Base-by-base conservation (phyloP, 805 yeast genomes). In the Kurtzmaniella cleridarum region DNA sequence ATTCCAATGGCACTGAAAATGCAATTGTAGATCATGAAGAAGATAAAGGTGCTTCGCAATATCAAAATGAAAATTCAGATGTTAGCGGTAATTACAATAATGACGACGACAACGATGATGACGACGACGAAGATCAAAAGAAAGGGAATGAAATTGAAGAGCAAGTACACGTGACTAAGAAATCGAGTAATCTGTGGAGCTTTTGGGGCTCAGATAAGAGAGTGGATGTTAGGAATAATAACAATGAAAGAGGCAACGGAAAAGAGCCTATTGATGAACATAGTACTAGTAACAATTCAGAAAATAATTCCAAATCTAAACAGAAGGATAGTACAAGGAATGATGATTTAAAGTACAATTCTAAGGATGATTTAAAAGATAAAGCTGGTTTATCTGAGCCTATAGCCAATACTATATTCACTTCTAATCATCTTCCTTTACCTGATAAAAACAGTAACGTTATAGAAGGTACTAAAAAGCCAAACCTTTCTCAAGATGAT, bases 61-160 rank as follows among this genome's bases (percentile, higher is more conserved):
- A 48, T 53, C 69, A 36, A 56, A 57, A 44, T 38, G 60, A 8
- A 55, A 52, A 3, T 40, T 59, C 15, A 42, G 70, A 30, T 41
- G 45, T 23, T 41, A 59, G 14, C 34, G 44, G 44, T 15, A 45
- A 46, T 13, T 46, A 47, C 29, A 44, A 44, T 9, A 41, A 38
- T 13, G 53, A 51, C 27, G 49, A 44, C 12, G 49, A 42, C 5
- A 47, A 45, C 6, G 44, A 44, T 8, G 45, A 42, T 8, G 50
- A 48, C 12, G 42, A 45, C 3, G 55, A 50, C 11, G 51, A 53
- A 18, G 49, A 50, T 18, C 50, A 48, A 3, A 53, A 53, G 36
- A 48, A 53, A 34, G 52, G 51, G n/a, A 67, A 63, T 40, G 69
- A 59, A 35, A 46, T 60, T 3, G 65, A 57, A 29, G 69, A 64